Base-by-base conservation (phyloP, 257 asterid species). In the Primulina tabacum region DNA sequence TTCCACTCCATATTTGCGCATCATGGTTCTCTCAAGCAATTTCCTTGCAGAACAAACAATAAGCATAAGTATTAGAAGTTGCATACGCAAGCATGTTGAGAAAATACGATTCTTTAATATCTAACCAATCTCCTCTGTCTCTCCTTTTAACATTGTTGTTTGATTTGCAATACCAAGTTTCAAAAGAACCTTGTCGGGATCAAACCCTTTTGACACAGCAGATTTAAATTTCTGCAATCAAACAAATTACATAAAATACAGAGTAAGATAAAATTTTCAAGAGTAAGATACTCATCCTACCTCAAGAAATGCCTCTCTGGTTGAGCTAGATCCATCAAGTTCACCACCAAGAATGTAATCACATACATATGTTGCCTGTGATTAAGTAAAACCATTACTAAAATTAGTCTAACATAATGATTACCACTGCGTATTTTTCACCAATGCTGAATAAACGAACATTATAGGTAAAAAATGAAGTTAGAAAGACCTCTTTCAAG, bases 101-200 rank as follows among this genome's bases (percentile, higher is more conserved):
- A 64, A 68, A 65, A 56, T 34, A 60, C 61, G 58, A 6, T 28
- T 17, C 68, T 52, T 52, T 9, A 12, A 66, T 8, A 73, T 83
- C 95, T 76, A 62, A 89, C 97, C 98, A 65, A 91, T 90, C 34
- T 94, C 97, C 81, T 94, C 97, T 17, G 97, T 94, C 84, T 94
- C 99, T 71, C 97, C 99, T 84, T 94, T 91, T 70, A 91, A 81
- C 99, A 89, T 94, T 9, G 99, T 94, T 38, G 99, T 94, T 83
- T 94, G 99, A 81, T 94, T 94, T n/a, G 99, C 99, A 79, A 94
- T 88, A 72, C 99, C 99, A 77, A 82, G 75, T 89, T 89, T 94
- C 24, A 75, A 80, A 68, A 94, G 97, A 79, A 91, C 97, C 50
- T 28, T 73, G 76, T 86, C 97, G 6, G 98, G 98, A 81, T 92